Percentiles rank a stretch among this genome's conserved stretches.
Conservation (phyloP, 2,329 filamentous ascomycete species). For the Phaeomoniella chlamydospora region DNA sequence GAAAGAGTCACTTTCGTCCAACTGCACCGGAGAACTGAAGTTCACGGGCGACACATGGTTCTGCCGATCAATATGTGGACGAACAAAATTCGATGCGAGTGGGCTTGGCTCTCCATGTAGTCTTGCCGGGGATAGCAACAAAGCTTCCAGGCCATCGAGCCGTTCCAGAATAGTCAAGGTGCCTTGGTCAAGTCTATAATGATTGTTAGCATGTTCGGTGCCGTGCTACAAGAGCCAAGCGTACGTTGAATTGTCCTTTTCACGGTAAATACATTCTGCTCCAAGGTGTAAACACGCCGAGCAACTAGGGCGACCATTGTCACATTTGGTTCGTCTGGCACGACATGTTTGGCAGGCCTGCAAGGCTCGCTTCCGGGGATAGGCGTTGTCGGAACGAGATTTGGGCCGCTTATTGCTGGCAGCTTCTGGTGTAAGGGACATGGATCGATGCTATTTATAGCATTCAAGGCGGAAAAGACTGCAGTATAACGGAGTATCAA, state of each 20-base stretch:
- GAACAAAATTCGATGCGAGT: neutral
- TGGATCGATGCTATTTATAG: neutral
- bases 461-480: neutral
- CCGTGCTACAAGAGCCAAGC: too few species aligned
- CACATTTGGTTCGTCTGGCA: constrained; percentile 17
- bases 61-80: neutral
- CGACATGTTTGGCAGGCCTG: constrained; percentile 18
- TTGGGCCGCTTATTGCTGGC: constrained; percentile 1
- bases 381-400: constrained; percentile 6
- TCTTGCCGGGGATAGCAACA: neutral
- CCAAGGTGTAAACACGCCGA: constrained; percentile 16
- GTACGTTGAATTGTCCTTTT: constrained; percentile 6
- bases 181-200: neutral
- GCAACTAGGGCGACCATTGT: constrained; percentile 17
- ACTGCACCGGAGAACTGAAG: neutral
- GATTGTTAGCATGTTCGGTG: too few species aligned
- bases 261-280: constrained; percentile 14
- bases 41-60: neutral
- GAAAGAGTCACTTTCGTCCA: neutral
- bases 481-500: too few species aligned
- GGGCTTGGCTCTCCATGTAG: neutral
- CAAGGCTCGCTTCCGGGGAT: constrained; percentile 18
- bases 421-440: constrained; percentile 1
- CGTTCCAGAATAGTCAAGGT: neutral
- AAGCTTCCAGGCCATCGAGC: neutral